Percentiles rank a stretch among this genome's conserved stretches.
phyloP scores from a whole-genome alignment of 108 stramenopile genomes.

The Epithemia pelagica region DNA sequence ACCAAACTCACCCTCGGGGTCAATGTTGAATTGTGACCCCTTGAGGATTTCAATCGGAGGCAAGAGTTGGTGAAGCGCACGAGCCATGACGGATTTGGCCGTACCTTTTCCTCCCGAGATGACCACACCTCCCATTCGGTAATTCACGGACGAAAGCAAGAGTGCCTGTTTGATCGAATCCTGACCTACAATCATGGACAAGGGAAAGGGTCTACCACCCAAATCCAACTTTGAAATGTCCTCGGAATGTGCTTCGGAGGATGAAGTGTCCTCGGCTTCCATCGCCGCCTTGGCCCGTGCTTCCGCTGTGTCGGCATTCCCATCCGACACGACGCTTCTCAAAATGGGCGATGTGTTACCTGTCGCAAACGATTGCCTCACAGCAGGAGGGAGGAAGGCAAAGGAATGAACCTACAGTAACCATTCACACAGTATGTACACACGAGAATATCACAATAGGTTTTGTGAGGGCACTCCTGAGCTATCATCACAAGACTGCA shows the following conservation, averaged over 20 bases:
- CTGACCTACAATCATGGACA: conserved; percentile 94
- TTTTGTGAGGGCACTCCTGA: too few relatives aligned
- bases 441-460: too few relatives aligned
- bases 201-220: conserved; percentile 81
- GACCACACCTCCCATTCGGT: conserved; percentile 93
- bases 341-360: conserved; percentile 20
- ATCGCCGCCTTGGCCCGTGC: conserved; percentile 33
- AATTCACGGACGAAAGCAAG: conserved; percentile 81
- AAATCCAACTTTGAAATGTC: conserved; percentile 23
- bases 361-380: neutral
- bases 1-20: conserved; percentile 76
- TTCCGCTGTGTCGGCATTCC: conserved; percentile 21
- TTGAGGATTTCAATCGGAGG: conserved; percentile 92
- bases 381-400: conserved; percentile 14
- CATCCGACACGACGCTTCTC: conserved; percentile 37
- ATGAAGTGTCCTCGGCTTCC: conserved; percentile 25
- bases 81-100: conserved; percentile 93
- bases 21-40: conserved; percentile 89
- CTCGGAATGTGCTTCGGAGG: conserved; percentile 7
- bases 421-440: neutral
- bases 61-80: conserved; percentile 88
- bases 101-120: conserved; percentile 94
- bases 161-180: conserved; percentile 93
- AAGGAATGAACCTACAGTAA: conserved; percentile 26
- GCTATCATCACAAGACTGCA: too few relatives aligned